Evolutionary conservation across 768 basidiomycete species (phyloP).

Genomic region (Boletus reticuloceps): DNA sequence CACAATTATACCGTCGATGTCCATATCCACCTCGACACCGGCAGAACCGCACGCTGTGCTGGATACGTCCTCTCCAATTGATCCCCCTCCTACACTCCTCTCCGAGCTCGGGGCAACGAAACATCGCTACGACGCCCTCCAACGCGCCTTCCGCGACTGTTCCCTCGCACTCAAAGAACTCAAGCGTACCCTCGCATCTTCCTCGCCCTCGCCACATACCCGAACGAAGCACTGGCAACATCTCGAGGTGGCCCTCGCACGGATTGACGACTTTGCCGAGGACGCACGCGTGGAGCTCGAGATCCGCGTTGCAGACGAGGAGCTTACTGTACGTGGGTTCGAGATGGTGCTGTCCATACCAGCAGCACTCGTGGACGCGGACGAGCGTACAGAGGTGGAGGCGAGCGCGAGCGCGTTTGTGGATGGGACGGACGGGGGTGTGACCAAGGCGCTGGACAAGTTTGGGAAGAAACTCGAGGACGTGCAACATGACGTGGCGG

Average conservation of each 20-base stretch:
- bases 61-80: neutral
- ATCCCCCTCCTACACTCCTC: constrained; percentile 38
- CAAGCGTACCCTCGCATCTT: constrained; percentile 28
- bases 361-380: constrained; percentile 36
- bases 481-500: constrained; percentile 73
- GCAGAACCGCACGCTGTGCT: neutral
- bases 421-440: constrained; percentile 16
- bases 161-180: constrained; percentile 63
- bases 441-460: constrained; percentile 39
- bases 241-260: constrained; percentile 51
- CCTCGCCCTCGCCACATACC: neutral
- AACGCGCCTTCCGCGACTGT: constrained; percentile 66
- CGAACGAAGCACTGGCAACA: constrained; percentile 19
- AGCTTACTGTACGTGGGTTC: constrained; percentile 61
- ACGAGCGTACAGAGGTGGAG: constrained; percentile 40
- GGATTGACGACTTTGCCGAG: constrained; percentile 73
- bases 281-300: constrained; percentile 82
- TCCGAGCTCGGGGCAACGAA: constrained; percentile 42
- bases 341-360: constrained; percentile 63
- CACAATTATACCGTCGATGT: neutral
- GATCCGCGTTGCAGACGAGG: constrained; percentile 73
- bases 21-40: neutral
- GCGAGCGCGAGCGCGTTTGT: constrained; percentile 45
- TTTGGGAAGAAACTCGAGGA: constrained; percentile 66
- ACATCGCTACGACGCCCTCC: constrained; percentile 59